Evolutionary conservation across 2,329 filamentous ascomycete genomes (phyloP).

Genomic region (Colletotrichum eleusines): DNA sequence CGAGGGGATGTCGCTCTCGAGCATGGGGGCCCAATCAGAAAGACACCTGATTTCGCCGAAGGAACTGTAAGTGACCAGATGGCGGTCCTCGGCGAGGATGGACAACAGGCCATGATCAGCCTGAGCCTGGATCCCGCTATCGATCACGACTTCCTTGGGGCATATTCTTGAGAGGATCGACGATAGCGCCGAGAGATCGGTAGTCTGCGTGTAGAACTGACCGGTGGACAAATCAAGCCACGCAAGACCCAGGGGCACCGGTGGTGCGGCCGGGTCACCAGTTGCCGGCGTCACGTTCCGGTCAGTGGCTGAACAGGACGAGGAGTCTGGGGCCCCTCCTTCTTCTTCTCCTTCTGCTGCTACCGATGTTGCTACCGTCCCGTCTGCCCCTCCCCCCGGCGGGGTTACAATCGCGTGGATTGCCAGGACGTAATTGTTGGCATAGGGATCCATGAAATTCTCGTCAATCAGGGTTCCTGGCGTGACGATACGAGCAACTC

Average conservation of each 20-base stretch:
- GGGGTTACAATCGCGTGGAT: slow-evolving; percentile 66
- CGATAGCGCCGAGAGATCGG: slow-evolving; percentile 77
- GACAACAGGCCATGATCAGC: slow-evolving; percentile 72
- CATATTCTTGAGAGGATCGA: slow-evolving; percentile 85
- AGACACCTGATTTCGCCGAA: slow-evolving; percentile 61
- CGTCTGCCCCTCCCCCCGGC: not conserved
- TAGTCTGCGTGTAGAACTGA: slow-evolving; percentile 88
- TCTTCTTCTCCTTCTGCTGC: not conserved
- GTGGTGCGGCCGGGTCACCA: slow-evolving; percentile 27
- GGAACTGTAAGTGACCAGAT: slow-evolving; percentile 80
- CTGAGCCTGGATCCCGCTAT: slow-evolving; percentile 70
- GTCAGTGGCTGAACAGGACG: slow-evolving; percentile 28
- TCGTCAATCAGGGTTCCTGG: slow-evolving; percentile 97
- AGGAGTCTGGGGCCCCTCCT: slow-evolving; percentile 11
- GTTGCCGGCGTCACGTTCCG: slow-evolving; percentile 29
- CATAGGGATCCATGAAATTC: slow-evolving; percentile 93
- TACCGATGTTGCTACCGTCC: not conserved
- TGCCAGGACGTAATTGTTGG: slow-evolving; percentile 92
- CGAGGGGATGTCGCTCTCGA: slow-evolving; percentile 77
- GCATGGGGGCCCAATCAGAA: slow-evolving; percentile 78
- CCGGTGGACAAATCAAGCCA: slow-evolving; percentile 98
- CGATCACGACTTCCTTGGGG: slow-evolving; percentile 86
- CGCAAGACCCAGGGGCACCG: slow-evolving; percentile 76
- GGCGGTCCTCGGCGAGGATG: slow-evolving; percentile 79
- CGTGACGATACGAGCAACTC: slow-evolving; percentile 88